Base-by-base conservation (phyloP, 2,329 filamentous ascomycete species). In the Mycosphaerella sp. region DNA sequence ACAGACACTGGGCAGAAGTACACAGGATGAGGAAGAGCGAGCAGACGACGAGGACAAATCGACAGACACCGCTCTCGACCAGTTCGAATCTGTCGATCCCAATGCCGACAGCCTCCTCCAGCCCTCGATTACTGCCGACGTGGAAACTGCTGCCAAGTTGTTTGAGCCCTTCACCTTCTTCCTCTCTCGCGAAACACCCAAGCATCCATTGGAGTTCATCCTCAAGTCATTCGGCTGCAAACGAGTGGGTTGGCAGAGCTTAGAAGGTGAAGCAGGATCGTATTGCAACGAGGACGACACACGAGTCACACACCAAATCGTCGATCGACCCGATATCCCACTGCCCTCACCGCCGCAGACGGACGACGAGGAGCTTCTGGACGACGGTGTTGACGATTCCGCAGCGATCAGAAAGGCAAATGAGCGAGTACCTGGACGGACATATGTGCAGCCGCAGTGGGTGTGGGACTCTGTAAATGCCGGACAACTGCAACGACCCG, bases 391-490 rank as follows among this genome's bases (percentile, higher is more conserved):
- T 81, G 73, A 86, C 76, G 58, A 75, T 74, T 69, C 73, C 83
- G 52, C 76, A 70, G 26, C 72, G 72, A 55, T 63, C 51, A 59
- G 67, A 58, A 59, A 65, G 46, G 66, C 72, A 36, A 76, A 88
- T 66, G 83, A 83, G 59, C 83, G 90, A 57, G 86, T 97, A 58
- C 90, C 92, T n/a, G 92, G 92, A 36, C 81, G 93, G 61, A 89
- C 84, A 59, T 98, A 98, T 64, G 76, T 98, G 53, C 93, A 98
- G 75, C 93, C 93, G 17, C 93, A 98, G 70, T 98, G 95, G 92
- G 84, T 98, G 3, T 98, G 93, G 93, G 93, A 98, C 68, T 92
- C 88, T 66, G 76, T 95, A 70, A 98, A 98, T 70, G 88, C 93
- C 44, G 89, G 89, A 59, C 89, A 92, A 72, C 76, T 98, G 53